Base-by-base conservation (phyloP, 31 red algal species). In the Bonnemaisonia californica region DNA sequence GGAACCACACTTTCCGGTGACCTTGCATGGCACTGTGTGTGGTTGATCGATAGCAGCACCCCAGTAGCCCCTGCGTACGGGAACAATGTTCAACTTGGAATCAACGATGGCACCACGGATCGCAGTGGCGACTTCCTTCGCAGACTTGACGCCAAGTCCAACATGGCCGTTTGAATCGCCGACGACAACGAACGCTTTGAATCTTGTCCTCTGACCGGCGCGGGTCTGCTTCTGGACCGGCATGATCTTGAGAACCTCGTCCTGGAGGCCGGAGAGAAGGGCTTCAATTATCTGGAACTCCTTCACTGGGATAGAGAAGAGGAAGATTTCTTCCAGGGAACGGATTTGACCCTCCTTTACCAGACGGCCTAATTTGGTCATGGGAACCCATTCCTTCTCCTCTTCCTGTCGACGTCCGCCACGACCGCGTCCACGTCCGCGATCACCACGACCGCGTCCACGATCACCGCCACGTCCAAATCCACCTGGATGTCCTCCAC, bases 241-340 rank as follows among this genome's bases (percentile, higher is more conserved):
- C 91, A 95, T 98, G 79, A 98, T 98, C 79, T 98, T 98, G 32
- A 98, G 76, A 28, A 98, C 96, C 70, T 98, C 96, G 62, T 98
- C 96, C 57, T 92, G 76, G 2, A 98, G 86, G 19, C 79, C 76
- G 42, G 85, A 81, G 59, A 95, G 81, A 38, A 98, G 88, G 4
- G 82, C 65, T 74, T 98, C 96, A 31, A 98, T 93, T 23, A 98
- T 98, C 72, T 94, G 92, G 57, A 65, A 74, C 72, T 98, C 96
- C 70, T 98, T 98, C 74, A 98, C 89, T 22, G 96, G 96, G 35
- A 98, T 92, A 21, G 96, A 94, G 76, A 94, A 98, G 24, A 98
- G 85, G 75, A 95, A 98, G 41, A 98, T 93, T 77, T 98, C 89
- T 69, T 98, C 96, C 24, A 98, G 69, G 19, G 90, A 93, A 39